Evolutionary conservation across 2,329 filamentous ascomycete species (phyloP), one percentile per base, ranked within the genome.

Genomic region (Trichoderma sp.): DNA sequence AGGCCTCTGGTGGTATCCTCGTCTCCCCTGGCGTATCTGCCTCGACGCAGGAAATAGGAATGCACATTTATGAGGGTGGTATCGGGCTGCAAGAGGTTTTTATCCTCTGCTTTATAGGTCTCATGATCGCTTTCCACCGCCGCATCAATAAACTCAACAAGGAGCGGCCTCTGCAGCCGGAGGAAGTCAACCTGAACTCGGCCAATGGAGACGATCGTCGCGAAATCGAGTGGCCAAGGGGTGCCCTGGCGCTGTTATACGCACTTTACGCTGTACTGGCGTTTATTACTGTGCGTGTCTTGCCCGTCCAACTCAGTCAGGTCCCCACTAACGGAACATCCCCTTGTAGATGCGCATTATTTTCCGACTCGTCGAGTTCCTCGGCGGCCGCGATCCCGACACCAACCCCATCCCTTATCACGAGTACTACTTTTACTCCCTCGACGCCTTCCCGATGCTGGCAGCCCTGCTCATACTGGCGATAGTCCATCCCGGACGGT

Each of bases 401-500:
- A 47, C n/a, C 3, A 69, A 69, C 36, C 9, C 56, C 7, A 12
- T 69, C 5, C 66, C 66, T 6, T 69, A 51, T 36, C 66, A 69
- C 66, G 66, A 69, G 47, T 69, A 69, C 21, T 69, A 69, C 18
- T 69, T 61, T n/a, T 69, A 69, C 26, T 6, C 66, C 9, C 66
- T 69, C 56, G 66, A 69, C 6, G 66, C 66, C 1, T 61, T 69
- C 18, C 66, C 66, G 8, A 69, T 69, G 66, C 15, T 69, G 28
- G 26, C 26, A 1, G 66, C 66, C 8, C 36, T 69, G 34, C 36
- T 69, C 1, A 61, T 69, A 6, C 30, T 69, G n/a, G 66, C 66
- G 4, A n/a, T 69, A 6, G 30, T 60, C 36, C 66, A 69, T 15
- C 66, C 66, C 9, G 66, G 66, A 8, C 36, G 28, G 0, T 47